Conservation (phyloP, 345 rosid species). For the Camelina neglecta region DNA sequence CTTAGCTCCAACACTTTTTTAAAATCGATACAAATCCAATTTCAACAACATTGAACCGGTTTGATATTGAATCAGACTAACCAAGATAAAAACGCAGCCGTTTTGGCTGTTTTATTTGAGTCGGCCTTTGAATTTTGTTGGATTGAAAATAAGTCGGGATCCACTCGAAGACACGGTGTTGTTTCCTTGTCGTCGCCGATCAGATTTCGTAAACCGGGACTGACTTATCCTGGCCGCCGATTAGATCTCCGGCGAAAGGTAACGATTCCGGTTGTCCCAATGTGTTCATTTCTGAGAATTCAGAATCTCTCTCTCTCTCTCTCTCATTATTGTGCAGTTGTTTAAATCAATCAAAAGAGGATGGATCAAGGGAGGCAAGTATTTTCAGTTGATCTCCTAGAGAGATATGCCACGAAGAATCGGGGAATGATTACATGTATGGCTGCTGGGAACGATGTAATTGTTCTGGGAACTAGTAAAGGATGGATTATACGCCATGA, state of each 20-base stretch:
- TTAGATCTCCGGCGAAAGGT: conserved; percentile 25
- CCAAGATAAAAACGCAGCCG: background rate
- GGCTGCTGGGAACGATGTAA: conserved; percentile 98
- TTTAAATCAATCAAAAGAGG: background rate
- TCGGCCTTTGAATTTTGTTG: conserved; percentile 1
- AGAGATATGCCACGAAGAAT: conserved; percentile 88
- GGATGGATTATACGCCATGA: conserved; percentile 96
- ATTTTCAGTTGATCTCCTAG: conserved; percentile 87
- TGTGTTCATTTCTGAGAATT: conserved; percentile 15
- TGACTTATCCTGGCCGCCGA: conserved; percentile 19
- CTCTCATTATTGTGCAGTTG: conserved; percentile 6
- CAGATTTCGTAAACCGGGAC: conserved; percentile 1
- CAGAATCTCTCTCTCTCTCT: too few species aligned
- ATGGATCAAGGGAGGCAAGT: conserved; percentile 88
- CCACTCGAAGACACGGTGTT: background rate
- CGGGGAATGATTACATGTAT: conserved; percentile 87
- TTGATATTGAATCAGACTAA: too few species aligned
- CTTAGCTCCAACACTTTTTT: too few species aligned
- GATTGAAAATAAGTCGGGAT: background rate
- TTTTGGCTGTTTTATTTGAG: background rate
- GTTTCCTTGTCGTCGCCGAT: conserved; percentile 2
- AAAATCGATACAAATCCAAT: too few species aligned
- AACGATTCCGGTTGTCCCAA: conserved; percentile 6
- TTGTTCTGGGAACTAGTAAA: conserved; percentile 86
- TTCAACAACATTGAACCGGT: too few species aligned